Evolutionary conservation across 2,329 filamentous ascomycete species (phyloP), one percentile per base, ranked within the genome.

Genomic region (Trichocomaceae sp.): DNA sequence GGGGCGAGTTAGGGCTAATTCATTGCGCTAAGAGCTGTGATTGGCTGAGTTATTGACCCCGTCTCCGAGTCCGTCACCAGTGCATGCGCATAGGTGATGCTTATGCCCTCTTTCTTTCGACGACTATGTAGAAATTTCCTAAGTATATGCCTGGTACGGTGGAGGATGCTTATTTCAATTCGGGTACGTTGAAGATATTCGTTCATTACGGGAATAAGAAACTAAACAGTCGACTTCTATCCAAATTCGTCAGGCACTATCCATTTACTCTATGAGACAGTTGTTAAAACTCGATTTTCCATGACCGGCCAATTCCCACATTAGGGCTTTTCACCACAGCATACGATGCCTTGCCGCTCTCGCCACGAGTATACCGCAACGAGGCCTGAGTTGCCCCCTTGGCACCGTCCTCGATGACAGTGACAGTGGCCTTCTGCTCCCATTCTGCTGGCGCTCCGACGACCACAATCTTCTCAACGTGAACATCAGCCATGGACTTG

Each of bases 401-500:
- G 15, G 66, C 62, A n/a, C 69, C 67, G 81, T 79, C 64, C 69
- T 79, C 72, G 9, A 68, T 66, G 29, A 77, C 68, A 6, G 65
- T 67, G 1, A 84, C 85, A 60, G 77, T 79, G 59, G 72, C 77
- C 75, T 83, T 86, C 48, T 74, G 75, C 59, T 80, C 80, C 91
- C 90, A 96, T 19, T 75, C 72, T 33, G 79, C 76, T 1, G 90
- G 88, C 2, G 88, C 89, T 45, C 88, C 89, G 19, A 97, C 83
- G 48, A 99, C 64, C 47, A 97, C 78, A 54, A 97, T 81, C 73
- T 87, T 90, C 75, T 96, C 90, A 1, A 97, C 83, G 7, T 80
- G 76, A 2, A 97, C 90, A 45, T 81, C 78, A 29, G 80, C 79
- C 86, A 96, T 95, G 5, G 75, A 78, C 78, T 92, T 88, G 59